Evolutionary conservation across 2,329 filamentous ascomycete genomes (phyloP).

Genomic region (Ambrosiella xylebori): DNA sequence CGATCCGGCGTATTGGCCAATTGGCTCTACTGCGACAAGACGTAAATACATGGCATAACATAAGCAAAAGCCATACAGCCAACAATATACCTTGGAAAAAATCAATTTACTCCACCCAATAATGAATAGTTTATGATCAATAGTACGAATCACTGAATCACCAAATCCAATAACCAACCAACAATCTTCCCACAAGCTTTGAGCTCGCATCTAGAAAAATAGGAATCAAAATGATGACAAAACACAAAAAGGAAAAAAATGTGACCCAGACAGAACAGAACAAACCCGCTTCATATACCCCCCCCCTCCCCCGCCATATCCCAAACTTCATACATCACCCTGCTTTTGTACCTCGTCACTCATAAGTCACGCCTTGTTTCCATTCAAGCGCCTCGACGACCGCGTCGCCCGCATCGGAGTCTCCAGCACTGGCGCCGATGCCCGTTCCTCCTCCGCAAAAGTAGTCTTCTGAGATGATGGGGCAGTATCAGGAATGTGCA

Average conservation of each 20-base stretch:
- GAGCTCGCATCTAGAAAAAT: background rate
- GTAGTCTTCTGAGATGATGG: background rate
- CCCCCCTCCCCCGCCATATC: background rate
- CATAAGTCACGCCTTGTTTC: background rate
- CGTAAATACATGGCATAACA: background rate
- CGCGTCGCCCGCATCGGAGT: conserved; percentile 5
- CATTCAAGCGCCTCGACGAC: conserved; percentile 11
- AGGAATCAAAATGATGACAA: background rate
- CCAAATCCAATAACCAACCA: background rate
- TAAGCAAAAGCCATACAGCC: background rate
- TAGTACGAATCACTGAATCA: background rate
- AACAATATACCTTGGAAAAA: background rate
- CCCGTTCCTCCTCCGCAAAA: background rate
- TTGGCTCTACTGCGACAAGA: no score
- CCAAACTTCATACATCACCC: background rate
- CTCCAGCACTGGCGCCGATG: background rate
- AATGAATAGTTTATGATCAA: background rate
- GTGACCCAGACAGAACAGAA: background rate
- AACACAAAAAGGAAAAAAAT: background rate
- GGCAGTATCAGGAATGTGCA: background rate
- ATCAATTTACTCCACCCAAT: background rate
- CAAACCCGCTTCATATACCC: background rate
- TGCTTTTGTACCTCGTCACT: background rate
- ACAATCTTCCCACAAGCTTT: background rate
- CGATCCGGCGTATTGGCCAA: no score